Conservation (phyloP, 2,329 filamentous ascomycete species). For the Aspergillus sp. region DNA sequence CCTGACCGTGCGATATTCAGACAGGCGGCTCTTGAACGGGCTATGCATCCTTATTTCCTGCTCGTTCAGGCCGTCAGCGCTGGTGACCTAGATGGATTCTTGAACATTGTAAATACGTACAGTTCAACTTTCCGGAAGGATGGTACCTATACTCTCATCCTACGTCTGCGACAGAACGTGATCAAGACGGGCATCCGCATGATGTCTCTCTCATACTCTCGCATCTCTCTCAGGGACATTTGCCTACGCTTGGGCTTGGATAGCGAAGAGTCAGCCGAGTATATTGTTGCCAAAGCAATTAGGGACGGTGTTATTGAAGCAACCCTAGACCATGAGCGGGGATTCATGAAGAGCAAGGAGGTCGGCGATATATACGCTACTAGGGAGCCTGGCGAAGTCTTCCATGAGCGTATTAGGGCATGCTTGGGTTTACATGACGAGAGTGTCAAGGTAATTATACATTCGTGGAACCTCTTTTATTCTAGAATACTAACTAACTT, state of each 20-base stretch:
- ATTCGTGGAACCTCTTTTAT: constrained; percentile 4
- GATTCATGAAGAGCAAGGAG: constrained; percentile 98
- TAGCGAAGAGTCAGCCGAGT: constrained; percentile 96
- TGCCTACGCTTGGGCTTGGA: constrained; percentile 92
- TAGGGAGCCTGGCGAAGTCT: constrained; percentile 90
- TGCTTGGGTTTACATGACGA: constrained; percentile 93
- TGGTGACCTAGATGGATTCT: constrained; percentile 92
- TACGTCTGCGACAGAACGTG: constrained; percentile 94
- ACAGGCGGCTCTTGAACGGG: constrained; percentile 79
- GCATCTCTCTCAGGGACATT: constrained; percentile 94
- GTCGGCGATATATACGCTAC: constrained; percentile 95
- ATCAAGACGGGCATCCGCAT: constrained; percentile 99
- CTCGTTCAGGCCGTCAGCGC: constrained; percentile 94
- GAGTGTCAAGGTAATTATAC: constrained; percentile 81
- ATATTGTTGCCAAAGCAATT: constrained; percentile 98
- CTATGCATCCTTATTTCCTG: constrained; percentile 88
- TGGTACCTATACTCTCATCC: constrained; percentile 90
- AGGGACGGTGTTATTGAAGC: constrained; percentile 97
- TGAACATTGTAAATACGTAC: constrained; percentile 79
- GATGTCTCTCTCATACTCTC: constrained; percentile 97
- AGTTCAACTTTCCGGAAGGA: constrained; percentile 86
- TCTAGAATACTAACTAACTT: neutral
- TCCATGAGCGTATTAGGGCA: constrained; percentile 93
- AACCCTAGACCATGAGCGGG: constrained; percentile 86
- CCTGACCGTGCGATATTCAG: constrained; percentile 94